Evolutionary conservation across 345 rosid species (phyloP).

Genomic region (Rhodomyrtus tomentosa): DNA sequence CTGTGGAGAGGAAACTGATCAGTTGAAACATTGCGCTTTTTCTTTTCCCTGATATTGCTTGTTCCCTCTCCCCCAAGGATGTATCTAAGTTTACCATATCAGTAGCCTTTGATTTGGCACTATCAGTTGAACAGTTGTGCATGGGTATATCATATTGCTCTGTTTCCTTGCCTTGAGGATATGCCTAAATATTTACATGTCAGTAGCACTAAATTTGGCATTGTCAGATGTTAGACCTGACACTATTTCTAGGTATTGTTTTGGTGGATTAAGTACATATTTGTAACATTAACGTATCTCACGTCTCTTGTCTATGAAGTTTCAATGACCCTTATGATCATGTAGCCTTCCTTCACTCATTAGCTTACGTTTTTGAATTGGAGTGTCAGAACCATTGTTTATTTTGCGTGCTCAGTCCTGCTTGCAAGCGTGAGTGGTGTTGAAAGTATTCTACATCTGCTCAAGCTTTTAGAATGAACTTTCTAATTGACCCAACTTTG

Average conservation of each 20-base stretch:
- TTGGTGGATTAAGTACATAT: neutral
- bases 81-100: neutral
- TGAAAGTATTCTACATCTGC: neutral
- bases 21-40: neutral
- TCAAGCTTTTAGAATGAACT: neutral
- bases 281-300: neutral
- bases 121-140: neutral
- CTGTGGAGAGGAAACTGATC: neutral
- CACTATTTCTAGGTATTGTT: neutral
- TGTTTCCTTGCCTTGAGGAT: neutral
- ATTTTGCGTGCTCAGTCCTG: neutral
- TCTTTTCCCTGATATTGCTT: neutral
- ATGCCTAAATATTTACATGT: neutral
- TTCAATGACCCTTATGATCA: neutral
- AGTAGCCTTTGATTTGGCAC: neutral
- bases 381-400: neutral
- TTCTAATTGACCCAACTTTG: neutral
- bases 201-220: neutral
- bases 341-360: neutral
- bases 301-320: neutral
- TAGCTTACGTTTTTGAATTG: neutral
- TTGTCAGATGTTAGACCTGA: neutral
- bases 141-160: neutral
- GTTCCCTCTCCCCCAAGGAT: neutral
- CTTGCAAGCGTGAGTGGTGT: neutral